Evolutionary conservation across 768 basidiomycete species (phyloP).

Genomic region (Boletus sensibilis): DNA sequence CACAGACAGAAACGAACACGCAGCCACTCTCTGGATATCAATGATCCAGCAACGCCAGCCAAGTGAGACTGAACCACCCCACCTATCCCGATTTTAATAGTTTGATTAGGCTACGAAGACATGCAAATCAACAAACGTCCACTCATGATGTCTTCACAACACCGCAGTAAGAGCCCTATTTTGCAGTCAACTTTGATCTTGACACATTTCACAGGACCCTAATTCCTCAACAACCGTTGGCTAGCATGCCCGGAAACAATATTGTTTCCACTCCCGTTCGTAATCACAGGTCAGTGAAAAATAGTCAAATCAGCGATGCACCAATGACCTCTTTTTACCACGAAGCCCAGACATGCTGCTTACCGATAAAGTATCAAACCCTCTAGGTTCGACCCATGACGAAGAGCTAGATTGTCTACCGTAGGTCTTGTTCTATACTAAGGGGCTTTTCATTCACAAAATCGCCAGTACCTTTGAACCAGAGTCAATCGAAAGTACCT

Average conservation of each 20-base stretch:
- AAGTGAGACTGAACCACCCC: slow-evolving; percentile 20
- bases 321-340: slow-evolving; percentile 1
- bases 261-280: background rate
- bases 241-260: background rate
- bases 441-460: background rate
- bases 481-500: background rate
- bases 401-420: slow-evolving; percentile 22
- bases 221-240: background rate
- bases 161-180: background rate
- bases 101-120: slow-evolving; percentile 9
- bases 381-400: background rate
- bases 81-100: background rate
- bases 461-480: slow-evolving; percentile 16
- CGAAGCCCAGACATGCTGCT: slow-evolving; percentile 5
- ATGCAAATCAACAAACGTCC: background rate
- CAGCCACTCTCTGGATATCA: slow-evolving; percentile 17
- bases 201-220: background rate
- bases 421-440: slow-evolving; percentile 4
- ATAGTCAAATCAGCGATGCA: background rate
- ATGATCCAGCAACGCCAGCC: slow-evolving; percentile 9
- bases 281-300: slow-evolving; percentile 10
- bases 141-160: slow-evolving; percentile 7
- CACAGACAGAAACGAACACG: slow-evolving; percentile 27
- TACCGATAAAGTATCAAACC: background rate
- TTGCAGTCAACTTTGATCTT: background rate